Conservation (phyloP, 2,329 filamentous ascomycete genomes). For the Penicillium janthinellum region DNA sequence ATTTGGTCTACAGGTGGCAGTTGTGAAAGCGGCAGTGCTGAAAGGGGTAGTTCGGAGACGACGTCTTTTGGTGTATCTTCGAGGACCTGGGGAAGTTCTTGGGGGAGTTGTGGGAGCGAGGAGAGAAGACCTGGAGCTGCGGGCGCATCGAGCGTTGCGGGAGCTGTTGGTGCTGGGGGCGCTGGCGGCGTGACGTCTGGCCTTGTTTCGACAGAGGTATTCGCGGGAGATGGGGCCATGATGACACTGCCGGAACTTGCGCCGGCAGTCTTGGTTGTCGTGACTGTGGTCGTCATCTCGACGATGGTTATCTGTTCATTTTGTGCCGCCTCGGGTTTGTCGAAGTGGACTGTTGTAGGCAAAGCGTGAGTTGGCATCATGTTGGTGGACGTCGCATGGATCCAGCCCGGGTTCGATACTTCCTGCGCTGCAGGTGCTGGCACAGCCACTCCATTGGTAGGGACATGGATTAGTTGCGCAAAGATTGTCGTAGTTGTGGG, state of each 20-base stretch:
- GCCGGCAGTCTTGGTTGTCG: conserved; percentile 14
- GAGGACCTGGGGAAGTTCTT: neutral
- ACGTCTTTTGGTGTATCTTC: conserved; percentile 9
- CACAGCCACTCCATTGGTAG: conserved; percentile 48
- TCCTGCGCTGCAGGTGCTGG: conserved; percentile 89
- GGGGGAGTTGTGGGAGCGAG: neutral
- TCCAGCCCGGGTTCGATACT: conserved; percentile 71
- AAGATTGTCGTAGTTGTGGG: conserved; percentile 10
- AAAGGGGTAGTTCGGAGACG: conserved; percentile 12
- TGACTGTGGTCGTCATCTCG: conserved; percentile 16
- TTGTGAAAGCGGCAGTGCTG: neutral
- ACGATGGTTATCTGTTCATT: conserved; percentile 14
- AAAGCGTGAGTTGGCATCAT: conserved; percentile 25
- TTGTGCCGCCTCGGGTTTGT: neutral
- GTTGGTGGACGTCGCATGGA: conserved; percentile 39
- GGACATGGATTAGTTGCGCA: conserved; percentile 7
- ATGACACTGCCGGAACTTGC: conserved; percentile 14
- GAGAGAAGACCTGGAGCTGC: neutral
- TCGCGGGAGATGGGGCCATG: neutral
- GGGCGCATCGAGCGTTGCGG: neutral
- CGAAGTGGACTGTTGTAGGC: neutral
- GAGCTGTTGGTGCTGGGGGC: neutral
- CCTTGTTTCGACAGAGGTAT: neutral
- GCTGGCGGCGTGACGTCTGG: neutral
- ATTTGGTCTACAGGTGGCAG: conserved; percentile 7